Percentiles rank a stretch among this genome's conserved stretches.
Evolutionary conservation across 371 early-diverging fungal genomes (phyloP).

Genomic region (Actinomortierella ambigua): DNA sequence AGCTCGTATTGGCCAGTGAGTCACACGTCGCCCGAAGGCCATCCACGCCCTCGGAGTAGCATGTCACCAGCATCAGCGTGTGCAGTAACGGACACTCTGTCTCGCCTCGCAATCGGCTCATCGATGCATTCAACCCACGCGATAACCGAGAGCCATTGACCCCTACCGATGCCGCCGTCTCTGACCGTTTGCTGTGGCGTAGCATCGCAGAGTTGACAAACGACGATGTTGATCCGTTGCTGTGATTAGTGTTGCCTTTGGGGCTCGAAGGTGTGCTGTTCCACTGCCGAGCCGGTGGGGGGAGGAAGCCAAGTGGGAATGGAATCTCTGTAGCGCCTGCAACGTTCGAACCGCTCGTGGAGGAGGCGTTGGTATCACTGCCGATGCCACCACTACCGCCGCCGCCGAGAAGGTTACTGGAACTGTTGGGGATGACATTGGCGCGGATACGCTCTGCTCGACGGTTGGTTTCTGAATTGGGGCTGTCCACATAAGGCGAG

Average conservation of each 20-base stretch:
- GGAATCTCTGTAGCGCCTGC: constrained; percentile 39
- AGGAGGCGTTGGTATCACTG: constrained; percentile 17
- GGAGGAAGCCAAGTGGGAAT: constrained; percentile 41
- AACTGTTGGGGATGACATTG: constrained; percentile 25
- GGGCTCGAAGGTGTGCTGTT: constrained; percentile 26
- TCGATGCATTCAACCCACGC: constrained; percentile 32
- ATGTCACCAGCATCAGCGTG: constrained; percentile 66
- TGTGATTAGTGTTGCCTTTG: too few relatives aligned
- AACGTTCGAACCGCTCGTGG: constrained; percentile 29
- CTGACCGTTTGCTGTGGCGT: constrained; percentile 22
- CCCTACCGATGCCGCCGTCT: background rate
- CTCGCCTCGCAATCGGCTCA: constrained; percentile 31
- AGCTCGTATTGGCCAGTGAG: constrained; percentile 83
- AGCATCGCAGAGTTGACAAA: constrained; percentile 26
- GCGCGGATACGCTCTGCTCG: constrained; percentile 47
- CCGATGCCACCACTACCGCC: too few relatives aligned
- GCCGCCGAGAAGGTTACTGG: constrained; percentile 19
- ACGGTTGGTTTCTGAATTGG: constrained; percentile 39
- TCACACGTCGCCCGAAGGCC: constrained; percentile 89
- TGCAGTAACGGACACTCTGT: constrained; percentile 32
- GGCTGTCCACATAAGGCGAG: constrained; percentile 44
- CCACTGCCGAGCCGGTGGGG: constrained; percentile 32
- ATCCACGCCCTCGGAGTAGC: constrained; percentile 90
- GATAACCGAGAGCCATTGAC: constrained; percentile 17
- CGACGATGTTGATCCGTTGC: constrained; percentile 12